Conservation (phyloP, 352 stramenopile genomes). For the Phytophthora tentaculata region DNA sequence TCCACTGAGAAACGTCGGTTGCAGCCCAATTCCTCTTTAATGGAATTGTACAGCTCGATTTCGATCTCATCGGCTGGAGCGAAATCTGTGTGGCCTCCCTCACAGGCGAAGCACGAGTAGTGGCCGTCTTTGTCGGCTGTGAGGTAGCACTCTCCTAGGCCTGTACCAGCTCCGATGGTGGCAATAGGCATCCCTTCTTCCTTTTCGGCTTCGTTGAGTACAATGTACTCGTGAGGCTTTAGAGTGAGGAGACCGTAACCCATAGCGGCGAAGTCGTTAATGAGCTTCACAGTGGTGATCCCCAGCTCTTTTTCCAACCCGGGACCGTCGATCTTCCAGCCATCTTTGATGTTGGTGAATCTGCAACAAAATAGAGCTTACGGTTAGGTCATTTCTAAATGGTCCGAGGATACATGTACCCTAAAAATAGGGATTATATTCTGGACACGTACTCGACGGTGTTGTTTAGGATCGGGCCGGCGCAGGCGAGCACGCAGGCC, state of each 20-base stretch:
- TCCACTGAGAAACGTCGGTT: conserved; percentile 94
- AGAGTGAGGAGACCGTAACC: conserved; percentile 97
- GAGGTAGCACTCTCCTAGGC: conserved; percentile 96
- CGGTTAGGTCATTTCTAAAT: conserved; percentile 3
- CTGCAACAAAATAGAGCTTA: conserved; percentile 32
- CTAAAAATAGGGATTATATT: too few relatives aligned
- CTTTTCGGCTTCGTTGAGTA: conserved; percentile 81
- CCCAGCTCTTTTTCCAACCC: conserved; percentile 80
- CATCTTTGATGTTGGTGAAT: conserved; percentile 94
- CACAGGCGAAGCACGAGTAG: conserved; percentile 94
- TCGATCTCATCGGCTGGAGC: conserved; percentile 89
- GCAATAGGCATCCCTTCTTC: conserved; percentile 91
- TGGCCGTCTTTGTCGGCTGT: conserved; percentile 83
- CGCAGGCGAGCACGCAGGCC: conserved; percentile 80
- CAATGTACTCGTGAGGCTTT: conserved; percentile 91
- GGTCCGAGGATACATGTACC: background rate
- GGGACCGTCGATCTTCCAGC: conserved; percentile 90
- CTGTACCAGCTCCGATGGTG: conserved; percentile 96
- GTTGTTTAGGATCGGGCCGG: conserved; percentile 83
- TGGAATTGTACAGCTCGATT: conserved; percentile 85
- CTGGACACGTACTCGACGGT: conserved; percentile 64
- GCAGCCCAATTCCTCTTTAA: conserved; percentile 88
- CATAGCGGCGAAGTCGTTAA: conserved; percentile 98
- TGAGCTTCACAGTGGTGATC: conserved; percentile 91
- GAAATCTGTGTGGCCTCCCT: conserved; percentile 97